Evolutionary conservation across 2,329 filamentous ascomycete genomes (phyloP).

Genomic region (Ascochyta rabiei): DNA sequence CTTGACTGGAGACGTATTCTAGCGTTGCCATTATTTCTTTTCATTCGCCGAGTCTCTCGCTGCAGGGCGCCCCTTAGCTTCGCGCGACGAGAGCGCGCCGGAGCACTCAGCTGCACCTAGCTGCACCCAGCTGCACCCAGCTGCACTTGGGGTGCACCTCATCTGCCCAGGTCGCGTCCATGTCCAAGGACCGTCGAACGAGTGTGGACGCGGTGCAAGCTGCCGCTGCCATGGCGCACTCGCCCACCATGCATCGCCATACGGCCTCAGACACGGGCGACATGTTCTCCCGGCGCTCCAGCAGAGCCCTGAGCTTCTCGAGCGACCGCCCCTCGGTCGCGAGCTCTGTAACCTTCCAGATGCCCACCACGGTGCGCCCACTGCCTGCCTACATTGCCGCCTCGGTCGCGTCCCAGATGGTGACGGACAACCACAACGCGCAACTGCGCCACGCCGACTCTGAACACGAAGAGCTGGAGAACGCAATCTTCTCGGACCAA

Average conservation of each 20-base stretch:
- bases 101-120: conserved; percentile 2
- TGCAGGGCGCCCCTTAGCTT: conserved; percentile 25
- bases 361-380: conserved; percentile 73
- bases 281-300: conserved; percentile 45
- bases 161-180: background rate
- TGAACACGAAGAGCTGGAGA: conserved; percentile 63
- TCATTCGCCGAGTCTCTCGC: conserved; percentile 19
- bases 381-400: conserved; percentile 85
- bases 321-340: conserved; percentile 72
- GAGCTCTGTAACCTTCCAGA: conserved; percentile 59
- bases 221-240: conserved; percentile 9
- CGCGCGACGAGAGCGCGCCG: conserved; percentile 17
- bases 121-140: background rate
- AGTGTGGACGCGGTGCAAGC: conserved; percentile 10
- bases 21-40: conserved; percentile 18
- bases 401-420: conserved; percentile 87
- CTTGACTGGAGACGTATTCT: conserved; percentile 11
- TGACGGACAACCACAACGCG: conserved; percentile 84
- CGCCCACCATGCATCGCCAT: conserved; percentile 41
- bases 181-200: conserved; percentile 7
- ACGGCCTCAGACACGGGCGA: conserved; percentile 44
- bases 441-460: conserved; percentile 72
- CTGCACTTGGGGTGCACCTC: conserved; percentile 1
- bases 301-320: conserved; percentile 63
- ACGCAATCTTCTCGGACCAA: conserved; percentile 72